A percentile compares a stretch with the other conserved stretches of the same genome.
Evolutionary conservation across 148 eudicot genomes (phyloP).

Genomic region (Pharnaceum exiguum): DNA sequence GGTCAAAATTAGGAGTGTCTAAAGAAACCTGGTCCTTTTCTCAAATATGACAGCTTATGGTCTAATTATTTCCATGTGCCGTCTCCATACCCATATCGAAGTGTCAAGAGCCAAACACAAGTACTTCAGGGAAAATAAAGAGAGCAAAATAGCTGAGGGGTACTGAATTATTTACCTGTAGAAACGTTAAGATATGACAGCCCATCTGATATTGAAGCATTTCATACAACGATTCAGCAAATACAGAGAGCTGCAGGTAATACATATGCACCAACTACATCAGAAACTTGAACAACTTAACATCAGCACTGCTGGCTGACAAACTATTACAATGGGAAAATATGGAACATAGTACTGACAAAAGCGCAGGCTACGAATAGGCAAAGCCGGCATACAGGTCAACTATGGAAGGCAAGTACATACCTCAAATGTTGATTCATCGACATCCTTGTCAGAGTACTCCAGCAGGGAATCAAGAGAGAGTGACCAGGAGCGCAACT

Average conservation of each 20-base stretch:
- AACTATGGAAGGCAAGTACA: background rate
- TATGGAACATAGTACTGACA: background rate
- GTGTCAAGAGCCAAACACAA: too few species aligned
- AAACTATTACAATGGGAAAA: background rate
- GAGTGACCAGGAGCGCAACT: conserved; percentile 80
- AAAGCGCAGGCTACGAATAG: background rate
- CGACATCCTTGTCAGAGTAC: conserved; percentile 78
- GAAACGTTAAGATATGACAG: conserved; percentile 59
- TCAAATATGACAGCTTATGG: too few species aligned
- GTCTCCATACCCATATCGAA: too few species aligned
- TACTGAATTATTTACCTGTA: too few species aligned
- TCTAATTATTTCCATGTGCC: too few species aligned
- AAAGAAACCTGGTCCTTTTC: too few species aligned
- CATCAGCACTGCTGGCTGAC: background rate
- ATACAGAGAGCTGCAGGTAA: conserved; percentile 68
- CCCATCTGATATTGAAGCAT: conserved; percentile 98
- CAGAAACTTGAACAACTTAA: too few species aligned
- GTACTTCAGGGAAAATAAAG: too few species aligned
- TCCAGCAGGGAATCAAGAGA: conserved; percentile 91
- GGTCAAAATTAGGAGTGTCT: too few species aligned
- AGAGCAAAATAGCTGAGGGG: too few species aligned
- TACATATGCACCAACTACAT: background rate
- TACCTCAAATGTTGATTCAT: conserved; percentile 94
- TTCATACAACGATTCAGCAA: conserved; percentile 93
- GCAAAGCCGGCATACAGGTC: background rate